These are phyloP conservation scores for Candida sakaeoensis DNA, from an alignment of 805 yeast species.

Conservation along the genomic window DNA sequence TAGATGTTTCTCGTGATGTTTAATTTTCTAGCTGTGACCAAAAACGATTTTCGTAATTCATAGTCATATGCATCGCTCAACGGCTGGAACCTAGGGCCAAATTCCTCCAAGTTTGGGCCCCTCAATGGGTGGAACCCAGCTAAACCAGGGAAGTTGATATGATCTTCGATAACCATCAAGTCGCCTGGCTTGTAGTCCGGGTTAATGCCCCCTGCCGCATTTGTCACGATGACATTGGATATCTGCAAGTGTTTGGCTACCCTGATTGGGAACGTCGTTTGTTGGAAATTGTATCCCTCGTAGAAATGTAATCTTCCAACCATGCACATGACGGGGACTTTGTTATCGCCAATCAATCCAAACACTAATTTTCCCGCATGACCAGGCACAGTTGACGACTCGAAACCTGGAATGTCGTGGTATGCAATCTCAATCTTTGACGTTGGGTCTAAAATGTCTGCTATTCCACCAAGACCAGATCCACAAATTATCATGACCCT, in stretches of 20 bases:
- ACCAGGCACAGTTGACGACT: constrained; percentile 80
- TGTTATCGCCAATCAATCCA: constrained; percentile 66
- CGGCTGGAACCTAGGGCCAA: constrained; percentile 87
- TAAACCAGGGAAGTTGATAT: constrained; percentile 85
- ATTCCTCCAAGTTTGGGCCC: constrained; percentile 76
- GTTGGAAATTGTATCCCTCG: constrained; percentile 83
- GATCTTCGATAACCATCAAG: constrained; percentile 86
- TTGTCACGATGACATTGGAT: constrained; percentile 71
- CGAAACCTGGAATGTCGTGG: constrained; percentile 73
- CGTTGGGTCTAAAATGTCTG: constrained; percentile 44
- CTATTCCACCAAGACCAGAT: constrained; percentile 88
- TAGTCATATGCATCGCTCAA: constrained; percentile 86
- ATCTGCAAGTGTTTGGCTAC: constrained; percentile 65
- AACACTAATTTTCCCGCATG: constrained; percentile 81
- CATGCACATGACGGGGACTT: constrained; percentile 85
- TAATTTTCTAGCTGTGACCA: constrained; percentile 46
- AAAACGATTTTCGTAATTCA: constrained; percentile 60
- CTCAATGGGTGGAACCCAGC: constrained; percentile 84
- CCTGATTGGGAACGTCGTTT: constrained; percentile 83
- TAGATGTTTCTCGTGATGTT: constrained; percentile 59
- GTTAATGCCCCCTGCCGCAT: constrained; percentile 93
- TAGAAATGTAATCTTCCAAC: constrained; percentile 90
- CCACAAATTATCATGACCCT: constrained; percentile 84
- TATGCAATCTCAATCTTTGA: constrained; percentile 56
- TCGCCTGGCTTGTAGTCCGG: constrained; percentile 72